These are phyloP conservation scores for Ceratobasidium sp. DNA, from an alignment of 1,284 basidiomycete species.

Conservation along the genomic window DNA sequence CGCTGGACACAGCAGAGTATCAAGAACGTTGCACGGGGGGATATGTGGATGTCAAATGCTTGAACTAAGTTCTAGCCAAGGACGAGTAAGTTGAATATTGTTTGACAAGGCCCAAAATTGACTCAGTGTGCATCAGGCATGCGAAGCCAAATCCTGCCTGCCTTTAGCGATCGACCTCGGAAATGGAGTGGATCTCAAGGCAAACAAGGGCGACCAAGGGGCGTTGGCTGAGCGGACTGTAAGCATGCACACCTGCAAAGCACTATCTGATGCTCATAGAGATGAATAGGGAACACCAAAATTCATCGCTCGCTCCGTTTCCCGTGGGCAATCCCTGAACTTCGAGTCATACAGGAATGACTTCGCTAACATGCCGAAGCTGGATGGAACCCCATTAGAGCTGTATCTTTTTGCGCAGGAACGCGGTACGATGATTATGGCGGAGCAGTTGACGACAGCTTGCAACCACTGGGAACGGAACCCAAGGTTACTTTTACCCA, in stretches of 20 bases:
- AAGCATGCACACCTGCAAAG: background rate
- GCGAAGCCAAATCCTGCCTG: background rate
- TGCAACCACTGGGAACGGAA: too few species aligned
- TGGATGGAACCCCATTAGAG: background rate
- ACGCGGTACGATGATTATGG: background rate
- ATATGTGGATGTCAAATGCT: slow-evolving; percentile 1
- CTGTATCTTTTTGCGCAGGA: background rate
- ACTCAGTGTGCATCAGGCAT: background rate
- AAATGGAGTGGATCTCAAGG: background rate
- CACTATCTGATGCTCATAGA: background rate
- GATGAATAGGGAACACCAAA: slow-evolving; percentile 17
- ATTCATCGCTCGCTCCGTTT: slow-evolving; percentile 14
- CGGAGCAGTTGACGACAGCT: background rate
- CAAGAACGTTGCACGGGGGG: background rate
- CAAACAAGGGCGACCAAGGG: background rate
- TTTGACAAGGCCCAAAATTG: too few species aligned
- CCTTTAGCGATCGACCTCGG: slow-evolving; percentile 14
- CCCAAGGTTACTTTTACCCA: background rate
- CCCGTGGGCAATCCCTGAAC: background rate
- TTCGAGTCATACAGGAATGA: background rate
- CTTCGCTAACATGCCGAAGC: background rate
- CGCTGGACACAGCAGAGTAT: background rate
- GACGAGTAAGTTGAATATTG: background rate
- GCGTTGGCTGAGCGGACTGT: slow-evolving; percentile 4
- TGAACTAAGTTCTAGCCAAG: slow-evolving; percentile 2